Evolutionary conservation across 495 filamentous ascomycete species (phyloP).

Genomic region (Pyronema domesticum): DNA sequence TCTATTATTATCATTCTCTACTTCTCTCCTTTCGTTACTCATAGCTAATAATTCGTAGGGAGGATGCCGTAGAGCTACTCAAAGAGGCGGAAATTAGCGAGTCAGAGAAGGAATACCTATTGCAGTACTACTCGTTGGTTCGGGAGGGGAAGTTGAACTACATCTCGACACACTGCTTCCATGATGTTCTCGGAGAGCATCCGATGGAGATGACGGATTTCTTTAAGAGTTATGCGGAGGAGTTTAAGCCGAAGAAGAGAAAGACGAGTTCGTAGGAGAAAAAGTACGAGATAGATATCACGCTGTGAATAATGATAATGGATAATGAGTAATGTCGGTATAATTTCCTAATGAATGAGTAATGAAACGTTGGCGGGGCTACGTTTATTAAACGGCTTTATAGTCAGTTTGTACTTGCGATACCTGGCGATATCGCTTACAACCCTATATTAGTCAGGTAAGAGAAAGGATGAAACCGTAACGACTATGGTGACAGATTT

Average conservation of each 20-base stretch:
- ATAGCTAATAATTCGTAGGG: background rate
- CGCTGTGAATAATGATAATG: no score
- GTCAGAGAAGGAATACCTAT: constrained; percentile 35
- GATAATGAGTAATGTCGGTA: no score
- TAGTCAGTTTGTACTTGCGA: no score
- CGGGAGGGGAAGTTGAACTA: constrained; percentile 44
- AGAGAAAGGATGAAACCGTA: no score
- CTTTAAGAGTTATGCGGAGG: constrained; percentile 33
- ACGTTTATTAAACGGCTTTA: no score
- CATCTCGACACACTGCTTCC: constrained; percentile 38
- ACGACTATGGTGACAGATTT: no score
- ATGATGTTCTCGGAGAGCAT: constrained; percentile 35
- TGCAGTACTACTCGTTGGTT: constrained; percentile 42
- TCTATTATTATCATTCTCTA: background rate
- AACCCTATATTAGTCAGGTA: no score
- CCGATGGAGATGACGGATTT: constrained; percentile 35
- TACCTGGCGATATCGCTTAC: no score
- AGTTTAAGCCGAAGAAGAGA: constrained; percentile 30
- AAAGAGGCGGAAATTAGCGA: constrained; percentile 26
- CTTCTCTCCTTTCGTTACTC: background rate
- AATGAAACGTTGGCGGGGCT: no score
- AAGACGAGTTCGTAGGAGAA: background rate
- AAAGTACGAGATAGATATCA: no score
- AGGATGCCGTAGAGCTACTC: background rate
- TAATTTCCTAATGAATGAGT: no score